Evolutionary conservation across 352 stramenopile genomes (phyloP), one percentile per base, ranked within the genome.

Genomic region (Phytophthora boehmeriae): DNA sequence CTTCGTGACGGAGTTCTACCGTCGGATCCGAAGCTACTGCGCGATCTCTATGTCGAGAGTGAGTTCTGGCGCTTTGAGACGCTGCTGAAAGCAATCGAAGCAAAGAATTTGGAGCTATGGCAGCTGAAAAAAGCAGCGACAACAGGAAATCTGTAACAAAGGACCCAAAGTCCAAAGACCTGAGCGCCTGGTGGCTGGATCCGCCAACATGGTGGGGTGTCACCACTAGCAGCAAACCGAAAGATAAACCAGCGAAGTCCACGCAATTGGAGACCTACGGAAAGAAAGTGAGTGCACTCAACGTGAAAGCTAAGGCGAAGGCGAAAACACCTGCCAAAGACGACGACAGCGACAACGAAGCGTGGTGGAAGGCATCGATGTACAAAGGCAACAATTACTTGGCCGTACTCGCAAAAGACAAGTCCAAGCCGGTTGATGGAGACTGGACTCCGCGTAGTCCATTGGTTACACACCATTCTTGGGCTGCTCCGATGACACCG

Each of bases 51-150:
- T 52, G 64, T 88, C 4, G 84, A 93, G 63, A 86, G 79, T 59
- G 85, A 92, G 46, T 95, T 92, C 67, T 95, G 83, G 84, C 89
- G 85, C 48, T 77, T 95, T 19, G 78, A 88, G 42, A 88, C 86
- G 44, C 58, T 95, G 8, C 79, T 84, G 36, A 82, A 82, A 27
- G 84, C 83, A 2, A 93, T 95, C 43, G 86, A 93, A 62, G 58
- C 75, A 27, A 83, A 80, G 59, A 92, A 92, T 56, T 72, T 84
- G 66, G 71, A 86, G 46, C 19, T 89, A 35, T 75, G 87, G 58
- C 73, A 86, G 45, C 53, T 71, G 38, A 78, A 79, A 23, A 67
- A 79, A 42, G 19, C 13, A 57, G 59, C 13, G 35, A 35, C 17
- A 22, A 45, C 16, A 46, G 17, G 34, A 68, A 45, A 53, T 14